A percentile compares a stretch with the other conserved stretches of the same genome.
Conservation (phyloP, 768 basidiomycete species). For the Trametes sanguinea region DNA sequence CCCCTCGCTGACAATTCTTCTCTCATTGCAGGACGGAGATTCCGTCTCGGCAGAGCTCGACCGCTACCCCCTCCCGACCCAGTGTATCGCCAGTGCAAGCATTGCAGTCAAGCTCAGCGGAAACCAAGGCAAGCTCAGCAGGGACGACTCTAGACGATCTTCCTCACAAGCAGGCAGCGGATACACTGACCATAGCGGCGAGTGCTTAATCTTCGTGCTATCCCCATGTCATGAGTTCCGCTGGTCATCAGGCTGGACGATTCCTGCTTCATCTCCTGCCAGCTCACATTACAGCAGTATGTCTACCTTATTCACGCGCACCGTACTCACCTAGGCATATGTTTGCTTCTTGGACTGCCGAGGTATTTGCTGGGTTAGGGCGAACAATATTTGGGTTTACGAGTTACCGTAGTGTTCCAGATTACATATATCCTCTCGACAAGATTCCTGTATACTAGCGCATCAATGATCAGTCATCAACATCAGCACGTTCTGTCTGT, state of each 20-base stretch:
- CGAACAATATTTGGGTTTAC: conserved; percentile 6
- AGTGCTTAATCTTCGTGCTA: conserved; percentile 15
- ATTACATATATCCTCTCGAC: conserved; percentile 8
- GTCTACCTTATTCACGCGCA: conserved; percentile 15
- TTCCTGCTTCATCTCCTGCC: background rate
- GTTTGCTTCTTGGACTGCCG: conserved; percentile 5
- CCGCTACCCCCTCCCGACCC: background rate
- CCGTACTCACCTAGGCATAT: conserved; percentile 18
- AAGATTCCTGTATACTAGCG: conserved; percentile 21
- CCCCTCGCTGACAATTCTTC: background rate
- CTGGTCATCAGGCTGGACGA: background rate
- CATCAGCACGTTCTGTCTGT: background rate
- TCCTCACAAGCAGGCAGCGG: conserved; percentile 13
- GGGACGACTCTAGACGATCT: conserved; percentile 5
- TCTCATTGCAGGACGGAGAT: conserved; percentile 2
- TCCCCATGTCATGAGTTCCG: background rate
- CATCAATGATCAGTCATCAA: conserved; percentile 22
- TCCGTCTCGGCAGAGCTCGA: background rate
- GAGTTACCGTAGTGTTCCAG: conserved; percentile 16
- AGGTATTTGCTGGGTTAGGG: conserved; percentile 13
- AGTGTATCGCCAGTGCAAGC: background rate
- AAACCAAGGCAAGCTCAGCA: background rate
- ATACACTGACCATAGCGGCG: conserved; percentile 16
- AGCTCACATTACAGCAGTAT: conserved; percentile 11
- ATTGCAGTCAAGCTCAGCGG: background rate